Evolutionary conservation across 2,329 filamentous ascomycete species (phyloP).

Genomic region (Aureobasidium vineae): DNA sequence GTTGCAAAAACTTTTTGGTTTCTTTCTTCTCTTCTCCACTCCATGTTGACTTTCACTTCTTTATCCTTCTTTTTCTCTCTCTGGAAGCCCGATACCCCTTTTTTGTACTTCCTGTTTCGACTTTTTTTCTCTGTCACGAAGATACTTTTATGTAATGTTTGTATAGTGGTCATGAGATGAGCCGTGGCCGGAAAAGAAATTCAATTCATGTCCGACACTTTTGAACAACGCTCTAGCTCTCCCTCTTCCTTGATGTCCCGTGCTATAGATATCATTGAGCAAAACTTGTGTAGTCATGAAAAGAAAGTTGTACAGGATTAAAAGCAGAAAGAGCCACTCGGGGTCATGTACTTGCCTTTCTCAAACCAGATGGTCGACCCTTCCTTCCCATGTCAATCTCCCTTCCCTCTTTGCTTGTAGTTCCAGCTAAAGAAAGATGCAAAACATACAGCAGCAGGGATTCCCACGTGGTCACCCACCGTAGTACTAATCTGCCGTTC

Average conservation of each 20-base stretch:
- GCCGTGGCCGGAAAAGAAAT: slow-evolving; percentile 3
- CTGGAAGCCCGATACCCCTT: slow-evolving; percentile 21
- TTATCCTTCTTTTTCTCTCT: neutral
- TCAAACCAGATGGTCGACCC: no score
- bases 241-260: no score
- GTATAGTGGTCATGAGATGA: slow-evolving; percentile 22
- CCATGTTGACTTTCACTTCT: neutral
- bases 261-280: no score
- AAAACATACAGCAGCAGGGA: no score
- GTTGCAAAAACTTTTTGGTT: slow-evolving; percentile 6
- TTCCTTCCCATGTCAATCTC: no score
- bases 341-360: no score
- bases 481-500: no score
- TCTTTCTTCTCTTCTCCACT: slow-evolving; percentile 7
- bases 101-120: slow-evolving; percentile 10
- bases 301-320: no score
- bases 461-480: no score
- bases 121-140: slow-evolving; percentile 1
- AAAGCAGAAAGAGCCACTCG: no score
- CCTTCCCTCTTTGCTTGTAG: neutral
- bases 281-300: no score
- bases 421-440: neutral
- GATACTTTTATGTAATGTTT: slow-evolving; percentile 19
- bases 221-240: no score
- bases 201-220: neutral